Conservation (phyloP, 148 eudicot species). For the Rhododendron ovatum region DNA sequence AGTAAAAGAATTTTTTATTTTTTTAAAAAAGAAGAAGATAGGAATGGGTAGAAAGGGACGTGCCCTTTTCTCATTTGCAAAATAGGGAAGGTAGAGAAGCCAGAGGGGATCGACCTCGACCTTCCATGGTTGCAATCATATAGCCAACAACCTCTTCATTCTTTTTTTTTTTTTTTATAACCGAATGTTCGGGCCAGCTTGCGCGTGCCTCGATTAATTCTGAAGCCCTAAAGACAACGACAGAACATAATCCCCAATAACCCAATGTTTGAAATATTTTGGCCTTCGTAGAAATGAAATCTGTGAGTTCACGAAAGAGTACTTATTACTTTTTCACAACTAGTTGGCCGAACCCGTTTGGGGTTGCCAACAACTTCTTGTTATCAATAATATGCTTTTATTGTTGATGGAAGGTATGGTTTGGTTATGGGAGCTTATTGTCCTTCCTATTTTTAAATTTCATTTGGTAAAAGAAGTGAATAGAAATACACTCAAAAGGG, state of each 20-base stretch:
- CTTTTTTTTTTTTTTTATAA: too few relatives aligned
- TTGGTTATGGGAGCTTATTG: neutral
- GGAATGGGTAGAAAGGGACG: neutral
- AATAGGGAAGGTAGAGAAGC: neutral
- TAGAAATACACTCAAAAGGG: neutral
- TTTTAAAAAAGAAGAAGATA: neutral
- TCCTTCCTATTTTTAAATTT: neutral
- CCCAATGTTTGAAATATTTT: too few relatives aligned
- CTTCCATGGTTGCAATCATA: neutral
- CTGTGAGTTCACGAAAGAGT: too few relatives aligned
- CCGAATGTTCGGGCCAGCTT: too few relatives aligned
- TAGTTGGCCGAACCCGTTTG: too few relatives aligned
- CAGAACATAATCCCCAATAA: too few relatives aligned
- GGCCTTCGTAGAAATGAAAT: too few relatives aligned
- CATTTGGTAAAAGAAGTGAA: neutral
- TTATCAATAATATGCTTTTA: neutral
- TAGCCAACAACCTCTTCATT: neutral
- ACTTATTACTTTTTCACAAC: too few relatives aligned
- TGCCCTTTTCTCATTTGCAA: neutral
- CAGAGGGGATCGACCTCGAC: neutral
- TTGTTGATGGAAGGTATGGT: conserved; percentile 3
- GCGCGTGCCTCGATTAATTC: too few relatives aligned
- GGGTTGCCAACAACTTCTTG: neutral
- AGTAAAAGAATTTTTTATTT: neutral
- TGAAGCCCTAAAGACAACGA: too few relatives aligned